Evolutionary conservation across 345 rosid species (phyloP), one percentile per base, ranked within the genome.

Genomic region (Cochlearia excelsa): DNA sequence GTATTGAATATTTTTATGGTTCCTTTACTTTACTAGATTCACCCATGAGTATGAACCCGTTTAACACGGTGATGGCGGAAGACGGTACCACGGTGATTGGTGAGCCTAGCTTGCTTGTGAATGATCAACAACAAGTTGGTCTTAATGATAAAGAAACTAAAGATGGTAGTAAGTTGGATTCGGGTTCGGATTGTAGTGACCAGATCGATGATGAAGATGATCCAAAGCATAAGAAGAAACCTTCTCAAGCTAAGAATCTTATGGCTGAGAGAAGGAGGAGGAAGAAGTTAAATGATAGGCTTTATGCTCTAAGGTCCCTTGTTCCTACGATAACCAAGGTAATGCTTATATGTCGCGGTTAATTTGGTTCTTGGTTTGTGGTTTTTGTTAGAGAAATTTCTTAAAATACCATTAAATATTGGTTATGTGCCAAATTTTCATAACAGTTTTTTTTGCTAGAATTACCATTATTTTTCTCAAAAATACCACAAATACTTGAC

Each of bases 211-310:
- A 87, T 56, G 95, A 87, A 30, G 82, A 79, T 69, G 84, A 79
- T 65, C 70, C 59, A 1, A 79, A 77, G 74, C 66, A 53, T 28
- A 59, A 78, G 37, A 79, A 79, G 51, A 77, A 80, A 66, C 78
- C 65, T 27, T 78, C 84, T 53, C 83, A 75, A 63, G 80, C 94
- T 0, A 93, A 89, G 69, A 93, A 93, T 72, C 86, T 93, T 39
- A 59, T 72, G 51, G 97, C 99, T 56, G 99, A 93, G 79, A 79
- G 97, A 77, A 80, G 70, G 67, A 83, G 97, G 52, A 84, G 99
- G 78, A 93, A 85, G 71, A 93, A 84, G 78, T 86, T 93, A 58
- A 93, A 93, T 30, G 97, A 87, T 27, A 82, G 94, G 72, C 90
- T 93, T 61, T 87, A 83, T 5, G 72, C 81, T 50, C 95, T 89